phyloP scores from a whole-genome alignment of 179 eudicot species.

The Vitellaria paradoxa region DNA sequence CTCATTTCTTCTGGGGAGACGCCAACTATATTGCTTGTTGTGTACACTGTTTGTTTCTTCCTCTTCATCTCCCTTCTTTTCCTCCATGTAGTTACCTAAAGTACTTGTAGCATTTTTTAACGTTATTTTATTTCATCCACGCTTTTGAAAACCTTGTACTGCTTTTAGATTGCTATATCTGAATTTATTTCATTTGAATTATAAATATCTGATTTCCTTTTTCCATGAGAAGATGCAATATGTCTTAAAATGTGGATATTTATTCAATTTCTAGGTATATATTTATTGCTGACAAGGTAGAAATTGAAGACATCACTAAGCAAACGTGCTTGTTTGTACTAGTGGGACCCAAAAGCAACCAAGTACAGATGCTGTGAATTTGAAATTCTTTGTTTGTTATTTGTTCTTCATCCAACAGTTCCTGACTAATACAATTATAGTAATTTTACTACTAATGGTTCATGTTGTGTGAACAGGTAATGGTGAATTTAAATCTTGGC shows the following conservation, averaged over 20 bases:
- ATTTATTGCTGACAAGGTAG: constrained; percentile 71
- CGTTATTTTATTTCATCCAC: too few relatives aligned
- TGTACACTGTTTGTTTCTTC: too few relatives aligned
- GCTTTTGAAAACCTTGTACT: too few relatives aligned
- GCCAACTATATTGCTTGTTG: too few relatives aligned
- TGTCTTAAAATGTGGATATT: constrained; percentile 5
- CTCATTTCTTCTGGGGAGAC: too few relatives aligned
- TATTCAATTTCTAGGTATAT: constrained; percentile 46
- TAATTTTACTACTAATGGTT: background rate
- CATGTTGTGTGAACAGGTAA: constrained; percentile 34
- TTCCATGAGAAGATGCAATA: background rate
- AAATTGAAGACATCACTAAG: constrained; percentile 57
- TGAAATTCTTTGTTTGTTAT: background rate
- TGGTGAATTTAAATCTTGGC: constrained; percentile 52
- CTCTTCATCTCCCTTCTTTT: too few relatives aligned
- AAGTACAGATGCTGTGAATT: constrained; percentile 32
- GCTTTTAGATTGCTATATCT: background rate
- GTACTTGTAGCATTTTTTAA: too few relatives aligned
- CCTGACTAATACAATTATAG: background rate
- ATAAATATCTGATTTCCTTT: background rate
- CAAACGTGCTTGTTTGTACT: constrained; percentile 56
- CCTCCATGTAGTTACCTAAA: too few relatives aligned
- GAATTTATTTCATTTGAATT: background rate
- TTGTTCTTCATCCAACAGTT: background rate
- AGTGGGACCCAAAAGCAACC: constrained; percentile 56